phyloP scores from a whole-genome alignment of 805 yeast genomes.

The Priceomyces carsonii region DNA sequence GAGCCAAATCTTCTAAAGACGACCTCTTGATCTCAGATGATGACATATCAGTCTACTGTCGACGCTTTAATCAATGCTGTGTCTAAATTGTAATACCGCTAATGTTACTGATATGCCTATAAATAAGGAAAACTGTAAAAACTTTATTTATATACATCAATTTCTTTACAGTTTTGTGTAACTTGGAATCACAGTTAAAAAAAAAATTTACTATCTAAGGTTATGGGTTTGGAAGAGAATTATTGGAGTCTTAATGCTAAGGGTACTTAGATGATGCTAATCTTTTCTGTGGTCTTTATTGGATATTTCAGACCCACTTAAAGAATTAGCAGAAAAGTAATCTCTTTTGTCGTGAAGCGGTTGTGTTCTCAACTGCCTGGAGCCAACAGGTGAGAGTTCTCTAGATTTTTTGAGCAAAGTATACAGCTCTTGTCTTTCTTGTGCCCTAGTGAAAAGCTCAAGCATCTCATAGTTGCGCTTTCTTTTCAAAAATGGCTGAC shows the following conservation, averaged over 20 bases:
- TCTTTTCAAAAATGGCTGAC: conserved; percentile 36
- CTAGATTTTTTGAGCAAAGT: too few relatives aligned
- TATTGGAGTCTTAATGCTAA: too few relatives aligned
- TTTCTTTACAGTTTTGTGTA: conserved; percentile 5
- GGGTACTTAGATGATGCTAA: too few relatives aligned
- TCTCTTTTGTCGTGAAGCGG: conserved; percentile 4
- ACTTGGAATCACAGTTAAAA: too few relatives aligned
- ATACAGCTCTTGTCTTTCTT: conserved; percentile 34
- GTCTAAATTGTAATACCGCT: conserved; percentile 12
- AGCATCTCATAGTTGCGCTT: conserved; percentile 42
- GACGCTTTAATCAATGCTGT: neutral
- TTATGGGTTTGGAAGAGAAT: too few relatives aligned
- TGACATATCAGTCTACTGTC: conserved; percentile 5
- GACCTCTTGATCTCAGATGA: conserved; percentile 7
- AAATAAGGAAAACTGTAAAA: conserved; percentile 9
- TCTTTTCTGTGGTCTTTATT: too few relatives aligned
- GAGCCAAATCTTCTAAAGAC: conserved; percentile 4
- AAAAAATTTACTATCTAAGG: too few relatives aligned
- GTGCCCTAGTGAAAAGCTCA: conserved; percentile 38
- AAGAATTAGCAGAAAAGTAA: conserved; percentile 5
- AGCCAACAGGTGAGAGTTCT: too few relatives aligned
- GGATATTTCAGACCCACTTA: neutral
- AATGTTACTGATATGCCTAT: too few relatives aligned
- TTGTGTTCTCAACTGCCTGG: too few relatives aligned
- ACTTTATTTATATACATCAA: neutral